phyloP scores from a whole-genome alignment of 805 yeast species.

The Schwanniomyces polymorphus region DNA sequence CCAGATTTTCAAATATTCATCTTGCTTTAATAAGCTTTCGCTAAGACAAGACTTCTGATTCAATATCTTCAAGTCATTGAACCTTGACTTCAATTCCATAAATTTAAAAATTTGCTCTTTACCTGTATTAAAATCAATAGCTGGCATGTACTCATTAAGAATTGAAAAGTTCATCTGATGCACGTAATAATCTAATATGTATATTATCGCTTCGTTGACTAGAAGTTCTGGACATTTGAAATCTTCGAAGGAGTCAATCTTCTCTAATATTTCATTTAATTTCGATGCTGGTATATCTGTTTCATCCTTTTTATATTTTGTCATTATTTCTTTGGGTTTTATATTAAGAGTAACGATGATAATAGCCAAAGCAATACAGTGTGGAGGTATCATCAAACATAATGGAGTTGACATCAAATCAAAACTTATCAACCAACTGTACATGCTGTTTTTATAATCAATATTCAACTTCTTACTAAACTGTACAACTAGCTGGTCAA shows the following conservation, averaged over 20 bases:
- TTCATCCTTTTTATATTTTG: slow-evolving; percentile 19
- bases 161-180: slow-evolving; percentile 54
- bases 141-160: slow-evolving; percentile 44
- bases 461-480: slow-evolving; percentile 51
- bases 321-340: slow-evolving; percentile 29
- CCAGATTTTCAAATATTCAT: slow-evolving; percentile 49
- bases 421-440: slow-evolving; percentile 75
- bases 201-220: slow-evolving; percentile 54
- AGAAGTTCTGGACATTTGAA: slow-evolving; percentile 43
- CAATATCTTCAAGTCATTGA: slow-evolving; percentile 38
- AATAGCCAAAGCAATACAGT: slow-evolving; percentile 69
- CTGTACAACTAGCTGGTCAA: slow-evolving; percentile 67
- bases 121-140: slow-evolving; percentile 31
- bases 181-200: slow-evolving; percentile 60
- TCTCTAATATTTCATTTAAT: slow-evolving; percentile 26
- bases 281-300: slow-evolving; percentile 4
- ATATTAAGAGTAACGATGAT: slow-evolving; percentile 60
- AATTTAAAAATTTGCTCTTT: slow-evolving; percentile 49
- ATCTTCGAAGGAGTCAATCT: slow-evolving; percentile 31
- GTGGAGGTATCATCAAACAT: slow-evolving; percentile 69
- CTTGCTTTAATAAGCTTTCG: slow-evolving; percentile 33
- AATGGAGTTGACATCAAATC: slow-evolving; percentile 73
- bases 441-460: slow-evolving; percentile 47
- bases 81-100: slow-evolving; percentile 44
- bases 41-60: slow-evolving; percentile 27